Percentiles rank a stretch among this genome's conserved stretches.
Conservation (phyloP, 2,329 filamentous ascomycete species). For the Cadophora malorum region DNA sequence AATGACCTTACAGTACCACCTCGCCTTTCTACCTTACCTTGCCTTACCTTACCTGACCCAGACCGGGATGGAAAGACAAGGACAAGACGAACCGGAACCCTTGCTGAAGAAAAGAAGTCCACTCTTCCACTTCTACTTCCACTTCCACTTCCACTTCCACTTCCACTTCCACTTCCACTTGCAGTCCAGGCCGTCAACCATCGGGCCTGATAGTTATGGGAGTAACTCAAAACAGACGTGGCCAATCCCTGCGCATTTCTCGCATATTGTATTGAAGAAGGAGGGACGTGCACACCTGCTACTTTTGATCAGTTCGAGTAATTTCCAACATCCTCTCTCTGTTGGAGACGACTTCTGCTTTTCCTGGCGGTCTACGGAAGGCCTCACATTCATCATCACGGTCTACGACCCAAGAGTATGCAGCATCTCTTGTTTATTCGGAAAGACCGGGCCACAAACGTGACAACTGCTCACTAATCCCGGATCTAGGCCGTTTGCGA, state of each 20-base stretch:
- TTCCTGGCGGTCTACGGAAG: not conserved
- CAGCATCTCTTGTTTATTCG: not conserved
- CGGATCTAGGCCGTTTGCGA: slow-evolving; percentile 8
- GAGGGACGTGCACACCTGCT: slow-evolving; percentile 13
- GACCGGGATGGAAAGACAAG: not conserved
- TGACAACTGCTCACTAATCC: slow-evolving; percentile 16
- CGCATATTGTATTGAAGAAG: not conserved
- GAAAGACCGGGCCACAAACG: not conserved
- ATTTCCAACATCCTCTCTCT: slow-evolving; percentile 10
- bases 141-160: too few relatives aligned
- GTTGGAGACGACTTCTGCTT: not conserved
- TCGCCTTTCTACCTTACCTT: not conserved
- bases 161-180: not conserved
- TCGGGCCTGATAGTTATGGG: not conserved
- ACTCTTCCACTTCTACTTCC: too few relatives aligned
- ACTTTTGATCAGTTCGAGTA: slow-evolving; percentile 12
- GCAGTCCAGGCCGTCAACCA: not conserved
- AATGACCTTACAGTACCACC: not conserved
- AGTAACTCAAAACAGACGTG: not conserved
- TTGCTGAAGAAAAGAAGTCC: not conserved
- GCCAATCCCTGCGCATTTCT: slow-evolving; percentile 7
- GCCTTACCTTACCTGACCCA: not conserved
- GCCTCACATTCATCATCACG: not conserved
- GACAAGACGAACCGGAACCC: not conserved
- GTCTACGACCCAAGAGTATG: not conserved